Evolutionary conservation across 202 grass and related monocot genomes (phyloP).

Genomic region (Carex arenaria): DNA sequence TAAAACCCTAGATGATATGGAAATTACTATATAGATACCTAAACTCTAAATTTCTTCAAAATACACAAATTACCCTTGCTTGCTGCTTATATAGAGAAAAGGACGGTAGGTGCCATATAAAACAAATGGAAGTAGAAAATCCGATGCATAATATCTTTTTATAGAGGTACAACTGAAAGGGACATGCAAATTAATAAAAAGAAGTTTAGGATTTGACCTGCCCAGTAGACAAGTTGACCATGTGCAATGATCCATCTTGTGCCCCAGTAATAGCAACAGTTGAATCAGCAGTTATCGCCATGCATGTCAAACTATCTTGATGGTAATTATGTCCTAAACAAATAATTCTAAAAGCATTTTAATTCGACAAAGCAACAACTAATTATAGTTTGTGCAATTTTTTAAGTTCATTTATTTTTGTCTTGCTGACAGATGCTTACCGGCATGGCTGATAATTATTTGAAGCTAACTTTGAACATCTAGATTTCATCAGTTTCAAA

Average conservation of each 20-base stretch:
- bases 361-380: background rate
- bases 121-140: background rate
- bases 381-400: background rate
- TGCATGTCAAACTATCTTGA: slow-evolving; percentile 76
- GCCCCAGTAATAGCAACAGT: slow-evolving; percentile 62
- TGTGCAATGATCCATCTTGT: slow-evolving; percentile 66
- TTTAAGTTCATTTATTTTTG: background rate
- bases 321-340: slow-evolving; percentile 72
- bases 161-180: background rate
- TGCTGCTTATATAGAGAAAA: slow-evolving; percentile 3
- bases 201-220: slow-evolving; percentile 34
- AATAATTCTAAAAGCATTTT: background rate
- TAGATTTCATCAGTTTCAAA: background rate
- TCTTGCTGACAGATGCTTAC: background rate
- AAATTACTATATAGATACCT: background rate
- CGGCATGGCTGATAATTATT: background rate
- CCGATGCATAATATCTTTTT: background rate
- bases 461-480: slow-evolving; percentile 5
- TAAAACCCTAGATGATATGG: background rate
- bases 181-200: background rate
- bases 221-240: slow-evolving; percentile 71
- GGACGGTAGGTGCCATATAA: background rate
- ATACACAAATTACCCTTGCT: background rate
- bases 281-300: slow-evolving; percentile 68
- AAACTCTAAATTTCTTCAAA: background rate